These are phyloP conservation scores for Plenodomus tracheiphilus DNA, from an alignment of 2,329 filamentous ascomycete genomes.

Conservation along the genomic window DNA sequence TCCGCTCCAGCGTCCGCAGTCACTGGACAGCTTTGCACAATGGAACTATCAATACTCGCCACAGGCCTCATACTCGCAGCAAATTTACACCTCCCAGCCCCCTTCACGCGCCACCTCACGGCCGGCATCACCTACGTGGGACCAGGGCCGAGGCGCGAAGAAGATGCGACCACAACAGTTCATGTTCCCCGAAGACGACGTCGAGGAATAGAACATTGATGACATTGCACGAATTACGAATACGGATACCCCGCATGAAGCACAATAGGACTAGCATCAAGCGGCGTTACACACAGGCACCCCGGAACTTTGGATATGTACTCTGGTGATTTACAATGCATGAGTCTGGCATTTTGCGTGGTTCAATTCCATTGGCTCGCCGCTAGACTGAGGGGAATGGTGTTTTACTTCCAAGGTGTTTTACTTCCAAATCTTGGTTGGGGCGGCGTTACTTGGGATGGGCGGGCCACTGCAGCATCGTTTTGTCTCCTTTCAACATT, in stretches of 20 bases:
- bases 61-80: conserved; percentile 25
- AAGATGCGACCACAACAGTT: conserved; percentile 25
- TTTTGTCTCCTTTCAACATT: no score
- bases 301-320: neutral
- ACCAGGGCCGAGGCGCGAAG: conserved; percentile 26
- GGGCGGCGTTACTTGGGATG: no score
- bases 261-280: conserved; percentile 14
- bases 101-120: conserved; percentile 26
- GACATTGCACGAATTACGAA: conserved; percentile 23
- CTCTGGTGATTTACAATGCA: neutral
- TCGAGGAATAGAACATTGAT: conserved; percentile 14
- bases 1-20: conserved; percentile 28
- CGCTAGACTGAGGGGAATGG: no score
- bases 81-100: conserved; percentile 30
- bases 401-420: no score
- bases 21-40: conserved; percentile 29
- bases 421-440: no score
- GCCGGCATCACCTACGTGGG: conserved; percentile 36
- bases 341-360: neutral
- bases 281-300: conserved; percentile 11
- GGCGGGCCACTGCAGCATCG: no score
- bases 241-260: conserved; percentile 7
- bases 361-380: neutral
- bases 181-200: conserved; percentile 21
- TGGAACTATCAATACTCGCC: conserved; percentile 23